Evolutionary conservation across 2,329 filamentous ascomycete genomes (phyloP).

Genomic region (Fusarium sp.): DNA sequence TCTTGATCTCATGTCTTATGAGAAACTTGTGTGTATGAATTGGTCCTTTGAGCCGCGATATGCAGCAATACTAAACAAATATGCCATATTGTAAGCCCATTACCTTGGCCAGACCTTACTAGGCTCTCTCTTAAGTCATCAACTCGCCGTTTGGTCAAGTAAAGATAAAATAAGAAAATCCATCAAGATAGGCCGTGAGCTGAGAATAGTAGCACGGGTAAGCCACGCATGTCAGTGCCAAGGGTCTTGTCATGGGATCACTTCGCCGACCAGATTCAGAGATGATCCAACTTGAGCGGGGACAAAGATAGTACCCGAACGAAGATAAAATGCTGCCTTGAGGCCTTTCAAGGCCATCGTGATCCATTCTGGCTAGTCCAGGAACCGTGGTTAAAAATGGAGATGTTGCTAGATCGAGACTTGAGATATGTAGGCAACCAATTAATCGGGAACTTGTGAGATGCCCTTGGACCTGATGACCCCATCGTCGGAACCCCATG

Average conservation of each 20-base stretch:
- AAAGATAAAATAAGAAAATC: background rate
- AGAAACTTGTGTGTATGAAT: background rate
- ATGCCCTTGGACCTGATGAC: slow-evolving; percentile 1
- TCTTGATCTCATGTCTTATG: background rate
- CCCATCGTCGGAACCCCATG: background rate
- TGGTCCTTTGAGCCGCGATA: background rate
- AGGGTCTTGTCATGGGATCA: background rate
- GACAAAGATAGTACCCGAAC: background rate
- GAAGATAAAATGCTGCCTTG: slow-evolving; percentile 4
- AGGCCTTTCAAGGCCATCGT: background rate
- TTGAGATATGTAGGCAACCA: background rate
- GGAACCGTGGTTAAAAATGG: background rate
- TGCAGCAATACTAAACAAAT: background rate
- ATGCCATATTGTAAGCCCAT: background rate
- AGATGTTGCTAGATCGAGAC: background rate
- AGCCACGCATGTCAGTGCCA: background rate
- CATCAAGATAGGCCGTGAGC: background rate
- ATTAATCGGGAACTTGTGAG: slow-evolving; percentile 5
- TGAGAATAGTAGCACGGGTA: background rate
- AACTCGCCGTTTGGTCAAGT: background rate
- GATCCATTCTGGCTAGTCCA: background rate
- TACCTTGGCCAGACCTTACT: background rate
- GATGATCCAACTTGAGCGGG: background rate
- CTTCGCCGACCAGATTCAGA: background rate
- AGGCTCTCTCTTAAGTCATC: no score